Conservation (phyloP, 2,329 filamentous ascomycete genomes). For the Akanthomyces muscarius region DNA sequence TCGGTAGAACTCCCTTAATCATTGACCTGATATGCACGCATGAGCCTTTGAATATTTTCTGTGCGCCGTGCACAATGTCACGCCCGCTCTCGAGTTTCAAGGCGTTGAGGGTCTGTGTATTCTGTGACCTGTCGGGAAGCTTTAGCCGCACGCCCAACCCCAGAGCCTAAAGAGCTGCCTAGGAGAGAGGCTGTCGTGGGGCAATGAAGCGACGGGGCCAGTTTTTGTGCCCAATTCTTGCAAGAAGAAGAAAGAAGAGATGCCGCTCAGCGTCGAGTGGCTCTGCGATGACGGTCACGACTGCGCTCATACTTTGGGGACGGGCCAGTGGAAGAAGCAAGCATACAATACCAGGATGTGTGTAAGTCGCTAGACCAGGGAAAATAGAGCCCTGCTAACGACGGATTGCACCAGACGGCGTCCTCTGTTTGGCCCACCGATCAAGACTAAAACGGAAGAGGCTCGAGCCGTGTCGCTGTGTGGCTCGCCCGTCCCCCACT, state of each 20-base stretch:
- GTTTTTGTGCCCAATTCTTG: not conserved
- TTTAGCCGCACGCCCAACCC: not conserved
- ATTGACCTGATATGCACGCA: not conserved
- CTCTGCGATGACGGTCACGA: not conserved
- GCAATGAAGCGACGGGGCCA: not conserved
- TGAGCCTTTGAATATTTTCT: not conserved
- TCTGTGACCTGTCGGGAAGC: not conserved
- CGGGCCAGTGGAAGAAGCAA: not conserved
- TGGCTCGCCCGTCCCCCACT: not conserved
- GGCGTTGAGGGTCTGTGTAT: not conserved
- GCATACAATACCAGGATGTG: not conserved
- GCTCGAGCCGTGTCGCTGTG: slow-evolving; percentile 5
- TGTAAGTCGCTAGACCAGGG: not conserved
- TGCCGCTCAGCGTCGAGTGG: not conserved
- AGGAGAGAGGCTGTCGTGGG: not conserved
- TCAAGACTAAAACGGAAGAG: not conserved
- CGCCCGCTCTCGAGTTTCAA: not conserved
- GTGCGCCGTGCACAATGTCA: not conserved
- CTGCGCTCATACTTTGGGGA: not conserved
- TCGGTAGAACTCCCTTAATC: not conserved
- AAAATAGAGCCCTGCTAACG: not conserved
- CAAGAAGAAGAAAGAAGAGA: not conserved
- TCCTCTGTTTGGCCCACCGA: not conserved
- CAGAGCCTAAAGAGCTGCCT: not conserved
- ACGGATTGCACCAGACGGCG: not conserved